Conservation (phyloP, 176 grass and related monocot genomes). For the Triticum turgidum region DNA sequence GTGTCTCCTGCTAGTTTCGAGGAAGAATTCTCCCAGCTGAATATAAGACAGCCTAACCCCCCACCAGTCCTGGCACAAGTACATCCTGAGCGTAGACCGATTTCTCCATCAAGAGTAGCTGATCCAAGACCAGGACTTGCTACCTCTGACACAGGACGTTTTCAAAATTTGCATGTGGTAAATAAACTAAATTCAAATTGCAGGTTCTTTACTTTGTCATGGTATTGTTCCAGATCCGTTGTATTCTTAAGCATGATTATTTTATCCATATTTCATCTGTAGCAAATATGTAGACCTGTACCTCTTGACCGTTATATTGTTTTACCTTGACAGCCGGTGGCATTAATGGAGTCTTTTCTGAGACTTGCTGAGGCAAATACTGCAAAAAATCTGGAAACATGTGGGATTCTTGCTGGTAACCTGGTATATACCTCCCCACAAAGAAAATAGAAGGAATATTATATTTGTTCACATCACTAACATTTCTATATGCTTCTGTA, state of each 20-base stretch:
- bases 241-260: slow-evolving; percentile 9
- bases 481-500: slow-evolving; percentile 38
- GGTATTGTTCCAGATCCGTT: neutral
- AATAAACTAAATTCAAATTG: slow-evolving; percentile 23
- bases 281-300: neutral
- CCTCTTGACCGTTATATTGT: slow-evolving; percentile 10
- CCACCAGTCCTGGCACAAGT: slow-evolving; percentile 77
- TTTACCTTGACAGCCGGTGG: slow-evolving; percentile 68
- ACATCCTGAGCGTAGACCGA: slow-evolving; percentile 48
- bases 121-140: slow-evolving; percentile 83
- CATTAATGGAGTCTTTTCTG: slow-evolving; percentile 92
- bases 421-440: slow-evolving; percentile 52
- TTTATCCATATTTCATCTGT: neutral
- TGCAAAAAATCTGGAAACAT: slow-evolving; percentile 93
- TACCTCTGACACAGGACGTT: slow-evolving; percentile 45
- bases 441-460: slow-evolving; percentile 13
- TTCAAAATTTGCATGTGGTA: slow-evolving; percentile 93
- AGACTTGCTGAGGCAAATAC: slow-evolving; percentile 89
- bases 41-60: slow-evolving; percentile 77
- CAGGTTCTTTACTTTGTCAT: slow-evolving; percentile 18
- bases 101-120: slow-evolving; percentile 75
- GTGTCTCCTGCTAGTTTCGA: slow-evolving; percentile 42
- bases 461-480: slow-evolving; percentile 38
- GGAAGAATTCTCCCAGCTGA: slow-evolving; percentile 63
- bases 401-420: slow-evolving; percentile 92